Percentiles rank a stretch among this genome's conserved stretches.
phyloP scores from a whole-genome alignment of 768 basidiomycete genomes.

The Kwoniella botswanensis region DNA sequence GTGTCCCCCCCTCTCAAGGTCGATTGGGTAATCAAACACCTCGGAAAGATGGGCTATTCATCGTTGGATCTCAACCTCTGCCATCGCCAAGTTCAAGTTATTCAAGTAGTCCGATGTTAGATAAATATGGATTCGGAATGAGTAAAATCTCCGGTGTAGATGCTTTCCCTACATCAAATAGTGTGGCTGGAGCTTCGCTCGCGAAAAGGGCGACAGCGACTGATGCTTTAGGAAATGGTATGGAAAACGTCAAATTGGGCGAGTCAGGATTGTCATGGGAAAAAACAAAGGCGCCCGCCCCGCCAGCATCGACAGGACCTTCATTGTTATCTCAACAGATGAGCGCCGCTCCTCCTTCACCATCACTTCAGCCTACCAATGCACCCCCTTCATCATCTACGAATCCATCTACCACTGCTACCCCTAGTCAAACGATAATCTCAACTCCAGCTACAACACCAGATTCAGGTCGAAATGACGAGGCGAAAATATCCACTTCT shows the following conservation, averaged over 20 bases:
- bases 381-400: conserved; percentile 20
- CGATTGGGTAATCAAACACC: conserved; percentile 97
- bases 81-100: conserved; percentile 73
- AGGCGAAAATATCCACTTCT: conserved; percentile 49
- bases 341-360: conserved; percentile 40
- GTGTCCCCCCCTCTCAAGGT: conserved; percentile 85
- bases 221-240: conserved; percentile 65
- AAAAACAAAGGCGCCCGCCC: conserved; percentile 45
- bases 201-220: conserved; percentile 62
- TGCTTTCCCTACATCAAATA: conserved; percentile 25
- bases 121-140: conserved; percentile 92
- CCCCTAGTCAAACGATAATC: conserved; percentile 39
- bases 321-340: conserved; percentile 76
- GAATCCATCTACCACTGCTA: conserved; percentile 39
- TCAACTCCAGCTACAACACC: conserved; percentile 54
- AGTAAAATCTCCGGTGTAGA: conserved; percentile 69
- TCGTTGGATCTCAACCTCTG: conserved; percentile 90
- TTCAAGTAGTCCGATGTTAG: conserved; percentile 75
- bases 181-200: conserved; percentile 54
- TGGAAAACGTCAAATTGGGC: conserved; percentile 58
- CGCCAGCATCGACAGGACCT: conserved; percentile 62
- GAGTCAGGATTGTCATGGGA: conserved; percentile 53
- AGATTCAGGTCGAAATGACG: conserved; percentile 30
- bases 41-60: conserved; percentile 75
- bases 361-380: conserved; percentile 25